Evolutionary conservation across 78 protist species (phyloP), one percentile per base, ranked within the genome.

Genomic region (Dictyostelium intermedium): DNA sequence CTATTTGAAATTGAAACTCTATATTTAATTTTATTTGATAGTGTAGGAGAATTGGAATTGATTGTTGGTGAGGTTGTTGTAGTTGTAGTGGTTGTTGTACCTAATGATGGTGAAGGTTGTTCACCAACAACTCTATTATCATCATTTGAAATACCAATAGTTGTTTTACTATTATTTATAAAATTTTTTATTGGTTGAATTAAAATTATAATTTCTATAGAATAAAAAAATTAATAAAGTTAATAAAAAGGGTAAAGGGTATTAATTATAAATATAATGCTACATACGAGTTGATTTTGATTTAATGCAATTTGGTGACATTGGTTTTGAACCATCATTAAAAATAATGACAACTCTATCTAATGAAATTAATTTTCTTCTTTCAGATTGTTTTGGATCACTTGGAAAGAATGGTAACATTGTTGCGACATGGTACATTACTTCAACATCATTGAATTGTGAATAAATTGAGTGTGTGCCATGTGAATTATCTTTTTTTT

Each of bases 391-490:
- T 87, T 96, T 95, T 32, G 85, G 91, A 92, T 96, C 97, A 56
- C 63, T 81, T 69, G 92, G 92, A 50, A 47, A 37, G 84, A 79
- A 91, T 56, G 98, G 98, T 34, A 97, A 72, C 83, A 96, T 85
- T 34, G 98, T 93, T 8, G 96, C 70, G 9, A 97, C 98, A 53
- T 97, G 98, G 30, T 78, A 97, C 98, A 97, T 97, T 23, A 97
- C 63, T 45, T 97, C 97, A 47, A 76, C 81, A 32, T 91, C 96
- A 39, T 73, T 47, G 60, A 60, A 77, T 60, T 85, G 45, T 2
- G 89, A 41, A 83, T 73, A 92, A n/a, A 97, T 84, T 32, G 98
- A 97, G 77, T 92, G 91, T 4, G 73, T 91, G 14, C 98, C 98
- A 72, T 34, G 35, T 27, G 97, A 50, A 30, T 81, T 61, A 35